Conservation (phyloP, 352 stramenopile species). For the Blastocystis sp. region DNA sequence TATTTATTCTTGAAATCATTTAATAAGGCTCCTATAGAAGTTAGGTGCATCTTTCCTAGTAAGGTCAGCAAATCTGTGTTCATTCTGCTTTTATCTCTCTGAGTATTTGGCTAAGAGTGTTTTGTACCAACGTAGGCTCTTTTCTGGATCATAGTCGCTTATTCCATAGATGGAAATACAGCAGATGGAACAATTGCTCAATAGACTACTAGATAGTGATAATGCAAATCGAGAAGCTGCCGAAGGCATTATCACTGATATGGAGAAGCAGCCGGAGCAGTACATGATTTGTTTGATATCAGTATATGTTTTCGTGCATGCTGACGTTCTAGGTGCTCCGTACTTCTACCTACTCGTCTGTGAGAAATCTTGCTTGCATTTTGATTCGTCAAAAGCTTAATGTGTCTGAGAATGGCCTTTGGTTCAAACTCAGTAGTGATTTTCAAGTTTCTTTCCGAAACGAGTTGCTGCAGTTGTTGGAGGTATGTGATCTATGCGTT, state of each 20-base stretch:
- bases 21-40: background rate
- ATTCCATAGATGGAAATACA: constrained; percentile 24
- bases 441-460: constrained; percentile 27
- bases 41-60: background rate
- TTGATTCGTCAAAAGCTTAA: constrained; percentile 55
- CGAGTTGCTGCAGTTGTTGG: constrained; percentile 28
- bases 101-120: background rate
- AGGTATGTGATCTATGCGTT: background rate
- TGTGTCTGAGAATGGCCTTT: background rate
- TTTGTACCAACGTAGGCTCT: background rate
- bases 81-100: background rate
- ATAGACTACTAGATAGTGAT: background rate
- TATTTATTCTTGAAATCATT: background rate
- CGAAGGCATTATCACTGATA: background rate
- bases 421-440: background rate
- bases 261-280: constrained; percentile 26
- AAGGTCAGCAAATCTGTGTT: background rate
- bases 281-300: constrained; percentile 33
- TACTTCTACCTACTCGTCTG: constrained; percentile 8
- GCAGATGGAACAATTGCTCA: constrained; percentile 38
- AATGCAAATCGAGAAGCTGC: background rate
- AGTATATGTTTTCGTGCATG: background rate
- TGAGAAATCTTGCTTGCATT: constrained; percentile 52
- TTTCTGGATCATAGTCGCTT: background rate
- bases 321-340: constrained; percentile 25